A percentile compares a stretch with the other conserved stretches of the same genome.
These are phyloP conservation scores for Ustilago cynodontis DNA, from an alignment of 1,284 basidiomycete species.

Conservation along the genomic window DNA sequence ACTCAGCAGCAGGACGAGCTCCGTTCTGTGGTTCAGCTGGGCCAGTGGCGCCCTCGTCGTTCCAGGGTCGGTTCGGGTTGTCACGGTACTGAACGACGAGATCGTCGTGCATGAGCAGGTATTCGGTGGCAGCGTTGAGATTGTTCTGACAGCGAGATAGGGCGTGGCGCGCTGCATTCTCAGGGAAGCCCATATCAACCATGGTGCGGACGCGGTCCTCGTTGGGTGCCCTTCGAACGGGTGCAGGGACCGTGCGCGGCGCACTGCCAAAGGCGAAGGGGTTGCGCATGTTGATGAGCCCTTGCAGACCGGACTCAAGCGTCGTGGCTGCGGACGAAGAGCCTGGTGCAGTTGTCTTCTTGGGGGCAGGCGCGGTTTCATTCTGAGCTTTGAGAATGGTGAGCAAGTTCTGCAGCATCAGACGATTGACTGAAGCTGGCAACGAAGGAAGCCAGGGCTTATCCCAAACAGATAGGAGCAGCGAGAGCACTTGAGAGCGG, in stretches of 20 bases:
- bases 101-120: constrained; percentile 76
- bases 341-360: constrained; percentile 20
- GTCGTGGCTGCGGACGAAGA: constrained; percentile 13
- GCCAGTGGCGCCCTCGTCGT: constrained; percentile 19
- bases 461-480: constrained; percentile 82
- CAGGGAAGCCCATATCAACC: constrained; percentile 96
- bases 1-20: constrained; percentile 12
- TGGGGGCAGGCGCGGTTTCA: constrained; percentile 44
- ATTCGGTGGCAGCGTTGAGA: constrained; percentile 87
- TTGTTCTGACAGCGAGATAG: constrained; percentile 88
- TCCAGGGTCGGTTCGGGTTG: constrained; percentile 45
- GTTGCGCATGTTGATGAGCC: constrained; percentile 38
- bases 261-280: constrained; percentile 43
- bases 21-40: constrained; percentile 1
- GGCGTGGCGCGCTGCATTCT: constrained; percentile 84
- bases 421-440: constrained; percentile 74
- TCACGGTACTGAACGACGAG: constrained; percentile 46
- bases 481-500: constrained; percentile 79
- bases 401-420: constrained; percentile 81
- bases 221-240: constrained; percentile 51
- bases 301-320: constrained; percentile 20
- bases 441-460: constrained; percentile 84
- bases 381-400: constrained; percentile 84
- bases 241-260: constrained; percentile 32
- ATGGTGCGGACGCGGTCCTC: constrained; percentile 79